These are phyloP conservation scores for Eleusine indica DNA, from an alignment of 176 grass and related monocot species.

Conservation along the genomic window DNA sequence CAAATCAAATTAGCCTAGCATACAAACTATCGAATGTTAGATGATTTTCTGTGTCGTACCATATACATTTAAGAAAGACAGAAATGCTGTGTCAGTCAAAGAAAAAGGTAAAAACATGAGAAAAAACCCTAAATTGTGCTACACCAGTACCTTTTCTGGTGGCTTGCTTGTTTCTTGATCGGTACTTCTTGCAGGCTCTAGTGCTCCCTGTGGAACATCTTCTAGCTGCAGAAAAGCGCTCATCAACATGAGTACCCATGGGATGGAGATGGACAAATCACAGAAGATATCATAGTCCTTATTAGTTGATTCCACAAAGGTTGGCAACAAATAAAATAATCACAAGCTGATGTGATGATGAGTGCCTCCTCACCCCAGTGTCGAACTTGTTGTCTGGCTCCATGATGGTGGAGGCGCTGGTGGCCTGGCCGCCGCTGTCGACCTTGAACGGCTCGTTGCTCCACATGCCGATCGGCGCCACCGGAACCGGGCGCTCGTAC, in stretches of 20 bases:
- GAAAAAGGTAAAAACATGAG: not conserved
- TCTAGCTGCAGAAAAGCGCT: slow-evolving; percentile 44
- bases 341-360: not conserved
- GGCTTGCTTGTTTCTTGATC: slow-evolving; percentile 74
- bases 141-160: slow-evolving; percentile 48
- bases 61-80: not conserved
- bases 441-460: slow-evolving; percentile 62
- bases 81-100: not conserved
- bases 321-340: not conserved
- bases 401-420: slow-evolving; percentile 63
- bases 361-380: slow-evolving; percentile 44
- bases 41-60: not conserved
- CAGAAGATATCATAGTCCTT: not conserved
- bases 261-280: no score
- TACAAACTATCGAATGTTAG: not conserved
- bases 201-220: slow-evolving; percentile 41
- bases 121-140: not conserved
- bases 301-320: not conserved
- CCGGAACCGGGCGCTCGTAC: slow-evolving; percentile 57
- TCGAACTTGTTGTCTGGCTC: slow-evolving; percentile 68
- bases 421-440: slow-evolving; percentile 67
- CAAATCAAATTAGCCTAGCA: not conserved
- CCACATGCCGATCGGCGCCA: slow-evolving; percentile 59
- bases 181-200: slow-evolving; percentile 43
- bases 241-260: slow-evolving; percentile 20